Evolutionary conservation across 2,329 filamentous ascomycete species (phyloP).

Genomic region (Fusarium chaquense): DNA sequence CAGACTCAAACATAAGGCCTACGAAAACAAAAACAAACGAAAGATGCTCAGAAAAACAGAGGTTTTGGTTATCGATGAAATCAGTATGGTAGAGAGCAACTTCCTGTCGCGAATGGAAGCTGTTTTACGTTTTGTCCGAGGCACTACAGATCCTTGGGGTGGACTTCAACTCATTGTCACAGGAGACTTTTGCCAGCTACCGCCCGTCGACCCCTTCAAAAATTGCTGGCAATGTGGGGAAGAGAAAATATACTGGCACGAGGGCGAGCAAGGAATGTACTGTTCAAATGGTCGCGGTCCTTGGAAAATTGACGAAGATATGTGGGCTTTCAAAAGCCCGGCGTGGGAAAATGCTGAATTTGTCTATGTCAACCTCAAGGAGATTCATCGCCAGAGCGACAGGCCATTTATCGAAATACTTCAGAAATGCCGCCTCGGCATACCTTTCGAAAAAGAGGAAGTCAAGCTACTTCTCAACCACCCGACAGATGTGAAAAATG

Average conservation of each 20-base stretch:
- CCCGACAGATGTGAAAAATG: conserved; percentile 48
- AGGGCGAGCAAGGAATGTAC: background rate
- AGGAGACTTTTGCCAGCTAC: conserved; percentile 69
- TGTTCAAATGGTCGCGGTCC: background rate
- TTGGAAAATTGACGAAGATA: conserved; percentile 53
- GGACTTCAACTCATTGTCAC: conserved; percentile 46
- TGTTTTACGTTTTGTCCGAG: conserved; percentile 50
- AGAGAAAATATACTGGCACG: too few species aligned
- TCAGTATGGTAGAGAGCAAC: conserved; percentile 72
- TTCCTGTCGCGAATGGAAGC: conserved; percentile 43
- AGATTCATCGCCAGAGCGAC: conserved; percentile 70
- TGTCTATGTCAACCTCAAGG: conserved; percentile 62
- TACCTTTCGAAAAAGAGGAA: conserved; percentile 53
- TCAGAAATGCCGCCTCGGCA: conserved; percentile 65
- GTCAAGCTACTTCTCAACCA: conserved; percentile 60
- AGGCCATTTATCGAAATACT: conserved; percentile 65
- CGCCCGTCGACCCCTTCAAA: conserved; percentile 68
- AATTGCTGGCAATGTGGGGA: conserved; percentile 39
- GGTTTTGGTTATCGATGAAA: conserved; percentile 73
- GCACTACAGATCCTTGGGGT: conserved; percentile 31
- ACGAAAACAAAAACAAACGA: too few species aligned
- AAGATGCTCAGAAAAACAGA: conserved; percentile 56
- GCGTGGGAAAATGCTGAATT: conserved; percentile 69
- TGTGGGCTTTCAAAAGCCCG: conserved; percentile 70
- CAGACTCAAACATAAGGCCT: fast-evolving